phyloP scores from a whole-genome alignment of 352 stramenopile species.

The Phytophthora macrochlamydospora region DNA sequence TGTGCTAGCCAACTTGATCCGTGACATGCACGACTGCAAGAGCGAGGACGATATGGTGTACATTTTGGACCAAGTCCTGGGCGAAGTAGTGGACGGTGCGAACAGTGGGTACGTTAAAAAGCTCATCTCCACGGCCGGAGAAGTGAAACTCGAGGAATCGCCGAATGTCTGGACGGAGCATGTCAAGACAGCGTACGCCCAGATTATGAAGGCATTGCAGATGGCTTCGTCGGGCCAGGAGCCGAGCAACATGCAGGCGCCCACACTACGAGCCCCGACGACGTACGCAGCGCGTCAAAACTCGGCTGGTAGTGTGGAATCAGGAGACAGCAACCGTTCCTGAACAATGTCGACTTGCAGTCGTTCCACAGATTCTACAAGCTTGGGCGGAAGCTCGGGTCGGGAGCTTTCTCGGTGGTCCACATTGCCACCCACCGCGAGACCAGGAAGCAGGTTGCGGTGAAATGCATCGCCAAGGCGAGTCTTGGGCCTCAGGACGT shows the following conservation, averaged over 20 bases:
- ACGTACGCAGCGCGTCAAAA: constrained; percentile 42
- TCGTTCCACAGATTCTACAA: constrained; percentile 83
- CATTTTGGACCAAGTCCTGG: constrained; percentile 82
- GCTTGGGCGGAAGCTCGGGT: constrained; percentile 85
- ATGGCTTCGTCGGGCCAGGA: constrained; percentile 34
- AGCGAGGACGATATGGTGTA: constrained; percentile 84
- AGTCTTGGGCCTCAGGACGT: constrained; percentile 57
- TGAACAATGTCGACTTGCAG: constrained; percentile 29
- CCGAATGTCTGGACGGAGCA: constrained; percentile 69
- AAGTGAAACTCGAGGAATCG: constrained; percentile 69
- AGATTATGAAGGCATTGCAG: constrained; percentile 82
- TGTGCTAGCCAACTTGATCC: constrained; percentile 75
- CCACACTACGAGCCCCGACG: constrained; percentile 35
- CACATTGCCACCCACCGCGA: constrained; percentile 79
- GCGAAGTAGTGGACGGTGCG: constrained; percentile 73
- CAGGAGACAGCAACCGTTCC: constrained; percentile 31
- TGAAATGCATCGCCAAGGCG: constrained; percentile 80
- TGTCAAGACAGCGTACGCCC: constrained; percentile 77
- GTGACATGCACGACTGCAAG: constrained; percentile 77
- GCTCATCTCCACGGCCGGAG: constrained; percentile 68
- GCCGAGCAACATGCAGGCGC: constrained; percentile 26
- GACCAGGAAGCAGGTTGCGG: constrained; percentile 75
- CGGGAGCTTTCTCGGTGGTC: constrained; percentile 89
- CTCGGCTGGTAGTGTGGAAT: constrained; percentile 52
- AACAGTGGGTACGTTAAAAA: constrained; percentile 79